Conservation (phyloP, 306 rosid species). For the Abrus precatorius region DNA sequence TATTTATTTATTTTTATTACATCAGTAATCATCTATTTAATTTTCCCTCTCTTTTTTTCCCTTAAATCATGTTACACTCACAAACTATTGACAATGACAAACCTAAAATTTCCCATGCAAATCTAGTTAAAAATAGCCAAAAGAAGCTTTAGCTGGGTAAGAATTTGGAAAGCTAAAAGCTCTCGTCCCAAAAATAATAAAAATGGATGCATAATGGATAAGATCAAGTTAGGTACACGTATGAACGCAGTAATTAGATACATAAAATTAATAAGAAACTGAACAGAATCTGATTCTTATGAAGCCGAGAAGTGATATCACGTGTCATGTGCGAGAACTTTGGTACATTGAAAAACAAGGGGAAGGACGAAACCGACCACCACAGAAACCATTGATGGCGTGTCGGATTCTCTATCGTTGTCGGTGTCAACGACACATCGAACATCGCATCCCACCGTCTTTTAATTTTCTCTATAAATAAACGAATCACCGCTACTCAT, state of each 20-base stretch:
- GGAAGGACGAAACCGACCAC: not conserved
- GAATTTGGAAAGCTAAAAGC: no score
- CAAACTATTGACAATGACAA: no score
- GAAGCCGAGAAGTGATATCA: not conserved
- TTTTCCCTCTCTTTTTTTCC: no score
- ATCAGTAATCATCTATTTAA: no score
- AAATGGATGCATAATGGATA: not conserved
- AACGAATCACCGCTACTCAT: not conserved
- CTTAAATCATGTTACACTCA: no score
- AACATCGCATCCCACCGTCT: conserved; percentile 30
- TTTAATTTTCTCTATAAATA: not conserved
- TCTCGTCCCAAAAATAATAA: no score
- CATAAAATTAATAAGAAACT: not conserved
- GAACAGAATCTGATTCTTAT: not conserved
- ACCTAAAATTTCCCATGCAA: no score
- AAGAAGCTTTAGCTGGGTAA: no score
- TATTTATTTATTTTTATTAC: no score
- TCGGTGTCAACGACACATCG: not conserved
- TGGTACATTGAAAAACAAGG: not conserved
- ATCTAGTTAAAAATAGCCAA: no score
- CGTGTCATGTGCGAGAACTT: not conserved
- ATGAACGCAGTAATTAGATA: not conserved
- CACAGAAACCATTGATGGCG: not conserved
- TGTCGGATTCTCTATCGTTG: conserved; percentile 13
- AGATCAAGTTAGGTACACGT: not conserved